phyloP scores from a whole-genome alignment of 73 alveolate genomes.

The Tetrahymena malaccensis region DNA sequence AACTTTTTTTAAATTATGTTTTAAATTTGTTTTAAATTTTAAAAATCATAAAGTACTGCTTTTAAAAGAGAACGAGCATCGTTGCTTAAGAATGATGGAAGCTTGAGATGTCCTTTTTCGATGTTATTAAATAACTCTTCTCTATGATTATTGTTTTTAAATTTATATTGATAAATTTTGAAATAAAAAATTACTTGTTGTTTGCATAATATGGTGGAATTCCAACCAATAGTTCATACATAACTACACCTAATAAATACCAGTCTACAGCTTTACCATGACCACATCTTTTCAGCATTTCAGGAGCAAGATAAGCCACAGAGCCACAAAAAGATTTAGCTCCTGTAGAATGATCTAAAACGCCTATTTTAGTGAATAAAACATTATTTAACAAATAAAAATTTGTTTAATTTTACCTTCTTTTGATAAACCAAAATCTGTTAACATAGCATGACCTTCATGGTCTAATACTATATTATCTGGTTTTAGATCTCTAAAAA shows the following conservation, averaged over 20 bases:
- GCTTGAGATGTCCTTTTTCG: slow-evolving; percentile 50
- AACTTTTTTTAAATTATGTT: slow-evolving; percentile 29
- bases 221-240: slow-evolving; percentile 93
- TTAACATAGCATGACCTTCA: slow-evolving; percentile 90
- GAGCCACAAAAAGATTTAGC: slow-evolving; percentile 93
- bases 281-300: slow-evolving; percentile 88
- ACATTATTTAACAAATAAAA: not conserved
- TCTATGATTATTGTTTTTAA: slow-evolving; percentile 1
- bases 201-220: slow-evolving; percentile 91
- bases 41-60: not conserved
- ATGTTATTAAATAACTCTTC: slow-evolving; percentile 59
- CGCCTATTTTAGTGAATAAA: not conserved
- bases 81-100: slow-evolving; percentile 42
- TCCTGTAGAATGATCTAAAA: slow-evolving; percentile 57
- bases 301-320: slow-evolving; percentile 94
- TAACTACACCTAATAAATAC: slow-evolving; percentile 91
- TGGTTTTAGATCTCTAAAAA: slow-evolving; percentile 78
- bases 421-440: slow-evolving; percentile 92
- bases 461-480: slow-evolving; percentile 76
- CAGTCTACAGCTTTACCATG: slow-evolving; percentile 98
- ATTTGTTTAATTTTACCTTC: slow-evolving; percentile 62
- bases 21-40: slow-evolving; percentile 13
- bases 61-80: slow-evolving; percentile 12
- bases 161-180: not conserved
- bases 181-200: slow-evolving; percentile 27